Evolutionary conservation across 2,329 filamentous ascomycete species (phyloP).

Genomic region (Neopestalotiopsis rosae): DNA sequence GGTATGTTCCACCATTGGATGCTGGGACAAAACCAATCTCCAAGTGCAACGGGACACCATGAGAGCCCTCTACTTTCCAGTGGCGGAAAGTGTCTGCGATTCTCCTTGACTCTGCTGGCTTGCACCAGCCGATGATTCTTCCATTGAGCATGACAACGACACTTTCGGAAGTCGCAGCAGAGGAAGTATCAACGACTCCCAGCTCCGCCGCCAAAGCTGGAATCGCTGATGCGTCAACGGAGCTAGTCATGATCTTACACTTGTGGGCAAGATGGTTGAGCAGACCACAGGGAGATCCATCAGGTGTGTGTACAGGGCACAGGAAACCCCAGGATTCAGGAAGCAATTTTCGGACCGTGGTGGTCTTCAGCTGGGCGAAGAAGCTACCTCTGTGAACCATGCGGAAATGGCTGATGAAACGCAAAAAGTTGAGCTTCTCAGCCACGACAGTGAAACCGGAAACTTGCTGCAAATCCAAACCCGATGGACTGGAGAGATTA

Average conservation of each 20-base stretch:
- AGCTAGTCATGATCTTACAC: constrained; percentile 83
- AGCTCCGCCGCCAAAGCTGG: constrained; percentile 78
- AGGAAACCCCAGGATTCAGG: constrained; percentile 98
- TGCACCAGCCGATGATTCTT: constrained; percentile 87
- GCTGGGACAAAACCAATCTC: constrained; percentile 92
- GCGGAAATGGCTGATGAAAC: constrained; percentile 98
- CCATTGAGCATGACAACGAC: constrained; percentile 92
- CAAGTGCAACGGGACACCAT: constrained; percentile 80
- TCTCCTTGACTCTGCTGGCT: constrained; percentile 78
- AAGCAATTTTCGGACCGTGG: constrained; percentile 91
- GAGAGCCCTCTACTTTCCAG: constrained; percentile 91
- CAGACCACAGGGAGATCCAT: constrained; percentile 92
- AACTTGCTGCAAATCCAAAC: constrained; percentile 91
- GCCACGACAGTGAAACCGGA: constrained; percentile 96
- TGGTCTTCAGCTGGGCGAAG: constrained; percentile 97
- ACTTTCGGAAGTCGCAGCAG: constrained; percentile 80
- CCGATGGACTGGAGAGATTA: constrained; percentile 88
- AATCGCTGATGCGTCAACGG: constrained; percentile 75
- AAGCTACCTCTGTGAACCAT: constrained; percentile 99
- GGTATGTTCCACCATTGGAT: constrained; percentile 91
- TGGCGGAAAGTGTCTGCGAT: constrained; percentile 88
- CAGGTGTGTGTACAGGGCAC: constrained; percentile 95
- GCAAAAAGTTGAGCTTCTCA: constrained; percentile 98
- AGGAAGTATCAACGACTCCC: constrained; percentile 77
- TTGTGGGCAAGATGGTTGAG: constrained; percentile 96